These are phyloP conservation scores for Globisporangium nagaii DNA, from an alignment of 352 stramenopile genomes.

Conservation along the genomic window DNA sequence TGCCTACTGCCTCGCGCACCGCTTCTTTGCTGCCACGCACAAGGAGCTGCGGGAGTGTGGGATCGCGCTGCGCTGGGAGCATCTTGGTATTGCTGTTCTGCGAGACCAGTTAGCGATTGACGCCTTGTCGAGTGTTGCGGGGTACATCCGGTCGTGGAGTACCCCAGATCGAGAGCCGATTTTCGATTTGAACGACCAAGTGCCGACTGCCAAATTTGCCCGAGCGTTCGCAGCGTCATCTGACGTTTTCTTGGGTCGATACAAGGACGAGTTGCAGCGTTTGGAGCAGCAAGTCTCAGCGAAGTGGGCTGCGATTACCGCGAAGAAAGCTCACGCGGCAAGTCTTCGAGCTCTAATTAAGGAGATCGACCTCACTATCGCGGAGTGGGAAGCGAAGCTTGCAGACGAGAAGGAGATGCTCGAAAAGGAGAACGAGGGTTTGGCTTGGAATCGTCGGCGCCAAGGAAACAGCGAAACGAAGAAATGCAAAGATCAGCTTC, in stretches of 20 bases:
- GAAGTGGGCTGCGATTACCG: neutral
- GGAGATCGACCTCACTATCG: neutral
- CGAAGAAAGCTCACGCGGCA: neutral
- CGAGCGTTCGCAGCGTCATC: constrained; percentile 15
- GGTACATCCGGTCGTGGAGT: constrained; percentile 39
- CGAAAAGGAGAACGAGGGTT: neutral
- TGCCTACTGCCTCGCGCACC: constrained; percentile 36
- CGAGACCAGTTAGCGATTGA: constrained; percentile 19
- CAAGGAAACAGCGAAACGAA: neutral
- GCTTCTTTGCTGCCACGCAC: constrained; percentile 13
- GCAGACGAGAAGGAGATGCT: neutral
- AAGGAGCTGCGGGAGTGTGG: constrained; percentile 24
- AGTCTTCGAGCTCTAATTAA: neutral
- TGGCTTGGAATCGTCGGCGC: neutral
- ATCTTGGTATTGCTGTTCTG: constrained; percentile 30
- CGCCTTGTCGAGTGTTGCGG: constrained; percentile 24
- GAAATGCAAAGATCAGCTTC: neutral
- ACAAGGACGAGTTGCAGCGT: neutral
- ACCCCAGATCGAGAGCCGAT: constrained; percentile 7
- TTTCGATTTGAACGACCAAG: constrained; percentile 36
- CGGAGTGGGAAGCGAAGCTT: neutral
- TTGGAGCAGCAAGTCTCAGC: neutral
- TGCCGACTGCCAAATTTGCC: constrained; percentile 32
- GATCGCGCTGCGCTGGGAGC: constrained; percentile 30
- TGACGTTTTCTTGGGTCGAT: neutral